Base-by-base conservation (phyloP, 176 grass and related monocot species). In the Cocos nucifera region DNA sequence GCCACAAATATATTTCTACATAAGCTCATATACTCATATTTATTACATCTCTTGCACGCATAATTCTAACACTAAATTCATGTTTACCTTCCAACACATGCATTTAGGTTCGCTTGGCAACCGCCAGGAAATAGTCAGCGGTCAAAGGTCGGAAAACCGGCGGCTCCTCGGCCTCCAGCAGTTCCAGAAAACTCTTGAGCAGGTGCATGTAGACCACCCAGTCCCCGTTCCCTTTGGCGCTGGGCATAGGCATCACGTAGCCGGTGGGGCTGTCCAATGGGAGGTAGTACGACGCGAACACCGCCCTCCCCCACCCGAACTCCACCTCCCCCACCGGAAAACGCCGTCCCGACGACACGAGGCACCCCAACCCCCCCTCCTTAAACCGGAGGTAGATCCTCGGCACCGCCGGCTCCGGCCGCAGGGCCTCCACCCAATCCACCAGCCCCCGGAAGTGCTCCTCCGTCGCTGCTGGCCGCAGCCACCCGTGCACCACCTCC, bases 161-260 rank as follows among this genome's bases (percentile, higher is more conserved):
- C 23, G 23, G 23, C 23, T 23, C 23, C 23, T 23, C 23, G 1
- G 23, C 23, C 23, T 23, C 23, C 23, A 23, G 23, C 23, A 23
- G 23, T 0, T 23, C 23, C 23, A 3, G 2, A 23, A 1, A 23
- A 23, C 23, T 23, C 23, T 23, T 23, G 23, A 1, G 0, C 23
- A 23, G 23, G 23, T 23, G 23, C 23, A 23, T 23, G 23, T 23
- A 23, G 23, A 23, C 23, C 23, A 23, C 23, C 23, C 23, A 23
- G 23, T 23, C 23, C 23, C 23, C 23, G 23, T 23, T 23, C 23
- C 23, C 23, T 23, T 23, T 23, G 23, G 23, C 23, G 23, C 82
- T 77, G 7, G 86, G 81, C 74, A 89, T 89, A 58, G 86, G 86
- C 86, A 89, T 89, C 53, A 85, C 70, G 61, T 89, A 89, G 7